Evolutionary conservation across 148 eudicot species (phyloP), one percentile per base, ranked within the genome.

Genomic region (Rhododendron mucronatum): DNA sequence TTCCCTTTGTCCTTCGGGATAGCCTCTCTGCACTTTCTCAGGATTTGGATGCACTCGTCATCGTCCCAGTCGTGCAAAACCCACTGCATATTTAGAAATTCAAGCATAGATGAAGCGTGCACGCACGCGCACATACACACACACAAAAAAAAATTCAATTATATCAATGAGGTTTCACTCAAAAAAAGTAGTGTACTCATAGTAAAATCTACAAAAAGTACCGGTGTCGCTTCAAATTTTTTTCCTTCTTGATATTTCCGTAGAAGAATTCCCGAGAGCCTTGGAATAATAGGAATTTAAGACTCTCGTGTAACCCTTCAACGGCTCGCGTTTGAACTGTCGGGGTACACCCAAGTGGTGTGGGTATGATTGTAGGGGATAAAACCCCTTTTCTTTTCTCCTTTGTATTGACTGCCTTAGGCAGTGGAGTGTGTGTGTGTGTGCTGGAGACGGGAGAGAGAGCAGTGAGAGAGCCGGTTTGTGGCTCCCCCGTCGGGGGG

Each of bases 1-100:
- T 93, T 95, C 30, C 95, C 96, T 77, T 84, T 90, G 81, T 90
- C 91, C 8, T 87, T 55, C 8, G 91, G 84, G 81, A 94, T 90
- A 10, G 95, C 95, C 51, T 95, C 92, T 83, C 80, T 89, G 79
- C 96, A 94, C 1, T 89, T 90, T 76, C 80, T 91, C 63, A 95
- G 77, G 16, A 93, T 91, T 0, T 87, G 30, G 59, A 95, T 90
- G 91, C 98, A 95, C 82, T 94, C 93, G 0, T 94, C 93, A 74
- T 95, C 96, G 2, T 90, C 93, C 98, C 98, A 95, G 26, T 95
- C 98, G 41, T 95, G 98, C 73, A 95, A 63, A 50, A 95, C 95
- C 93, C 90, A 89, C 93, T 92, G 37, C 50, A 86, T 37, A 79
- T 51, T 39, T 12, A 39, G 74, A 33, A 3, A 47, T 2, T 7